Conservation (phyloP, 352 stramenopile species). For the Pythium brassicae region DNA sequence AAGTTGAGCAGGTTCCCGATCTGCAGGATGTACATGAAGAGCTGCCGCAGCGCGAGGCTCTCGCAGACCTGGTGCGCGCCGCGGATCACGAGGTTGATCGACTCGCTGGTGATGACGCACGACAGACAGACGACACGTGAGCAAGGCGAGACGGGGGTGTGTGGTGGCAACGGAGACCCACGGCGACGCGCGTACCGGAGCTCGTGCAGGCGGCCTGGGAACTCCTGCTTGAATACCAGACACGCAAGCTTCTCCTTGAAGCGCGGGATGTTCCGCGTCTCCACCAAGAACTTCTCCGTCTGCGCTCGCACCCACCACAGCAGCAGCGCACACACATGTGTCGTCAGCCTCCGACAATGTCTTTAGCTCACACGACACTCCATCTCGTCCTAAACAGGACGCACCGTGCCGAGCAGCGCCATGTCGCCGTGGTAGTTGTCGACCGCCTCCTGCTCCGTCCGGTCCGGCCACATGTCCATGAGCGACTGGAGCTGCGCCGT, state of each 20-base stretch:
- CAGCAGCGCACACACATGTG: background rate
- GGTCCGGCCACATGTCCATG: conserved; percentile 84
- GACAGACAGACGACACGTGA: no score
- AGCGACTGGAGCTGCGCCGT: conserved; percentile 73
- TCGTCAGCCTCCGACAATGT: background rate
- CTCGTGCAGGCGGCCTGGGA: conserved; percentile 68
- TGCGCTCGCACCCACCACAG: conserved; percentile 3
- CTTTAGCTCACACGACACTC: background rate
- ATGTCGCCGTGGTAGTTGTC: conserved; percentile 64
- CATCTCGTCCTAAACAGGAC: no score
- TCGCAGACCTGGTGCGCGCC: conserved; percentile 78
- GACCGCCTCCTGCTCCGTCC: conserved; percentile 66
- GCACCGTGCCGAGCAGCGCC: conserved; percentile 42
- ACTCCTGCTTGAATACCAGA: conserved; percentile 84
- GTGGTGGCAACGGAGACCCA: background rate
- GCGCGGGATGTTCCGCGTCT: conserved; percentile 60
- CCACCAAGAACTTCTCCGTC: conserved; percentile 77
- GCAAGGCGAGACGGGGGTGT: no score
- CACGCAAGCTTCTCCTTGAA: conserved; percentile 72
- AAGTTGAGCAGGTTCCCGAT: conserved; percentile 47
- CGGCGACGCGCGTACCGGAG: conserved; percentile 27
- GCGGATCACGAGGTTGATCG: conserved; percentile 70
- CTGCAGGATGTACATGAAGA: conserved; percentile 87
- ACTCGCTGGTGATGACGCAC: conserved; percentile 31
- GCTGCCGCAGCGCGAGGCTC: conserved; percentile 59